A percentile compares a stretch with the other conserved stretches of the same genome.
Conservation (phyloP, 768 basidiomycete genomes). For the Termitomyces sp. region DNA sequence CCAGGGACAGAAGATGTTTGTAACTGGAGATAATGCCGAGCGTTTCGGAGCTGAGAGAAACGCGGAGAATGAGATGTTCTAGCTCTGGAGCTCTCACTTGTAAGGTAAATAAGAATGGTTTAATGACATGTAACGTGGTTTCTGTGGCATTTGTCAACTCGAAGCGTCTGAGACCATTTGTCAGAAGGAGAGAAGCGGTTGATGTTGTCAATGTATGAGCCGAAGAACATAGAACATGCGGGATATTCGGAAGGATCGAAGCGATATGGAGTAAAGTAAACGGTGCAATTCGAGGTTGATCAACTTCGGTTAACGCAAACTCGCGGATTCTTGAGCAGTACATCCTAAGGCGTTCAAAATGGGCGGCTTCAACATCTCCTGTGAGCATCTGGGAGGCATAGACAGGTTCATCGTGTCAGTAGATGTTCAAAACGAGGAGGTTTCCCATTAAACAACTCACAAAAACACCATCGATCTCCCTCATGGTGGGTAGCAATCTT, state of each 20-base stretch:
- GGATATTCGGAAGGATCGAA: background rate
- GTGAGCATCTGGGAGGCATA: background rate
- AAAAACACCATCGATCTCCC: background rate
- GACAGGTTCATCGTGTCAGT: too few species aligned
- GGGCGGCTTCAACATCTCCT: background rate
- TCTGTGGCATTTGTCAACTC: background rate
- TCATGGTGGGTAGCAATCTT: slow-evolving; percentile 24
- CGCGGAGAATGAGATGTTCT: background rate
- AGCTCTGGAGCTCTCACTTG: background rate
- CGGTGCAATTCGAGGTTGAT: background rate
- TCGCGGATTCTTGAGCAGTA: background rate
- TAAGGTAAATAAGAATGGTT: background rate
- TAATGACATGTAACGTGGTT: background rate
- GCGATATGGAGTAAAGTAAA: background rate
- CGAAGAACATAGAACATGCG: background rate
- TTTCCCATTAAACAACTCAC: background rate
- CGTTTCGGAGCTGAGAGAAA: background rate
- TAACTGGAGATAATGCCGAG: background rate
- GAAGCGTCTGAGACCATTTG: background rate
- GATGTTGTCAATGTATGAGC: background rate
- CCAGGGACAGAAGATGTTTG: background rate
- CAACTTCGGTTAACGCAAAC: background rate
- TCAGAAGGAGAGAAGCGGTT: background rate
- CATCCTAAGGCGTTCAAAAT: background rate
- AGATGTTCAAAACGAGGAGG: background rate